Evolutionary conservation across 495 filamentous ascomycete species (phyloP).

Genomic region (Geopyxis carbonaria): DNA sequence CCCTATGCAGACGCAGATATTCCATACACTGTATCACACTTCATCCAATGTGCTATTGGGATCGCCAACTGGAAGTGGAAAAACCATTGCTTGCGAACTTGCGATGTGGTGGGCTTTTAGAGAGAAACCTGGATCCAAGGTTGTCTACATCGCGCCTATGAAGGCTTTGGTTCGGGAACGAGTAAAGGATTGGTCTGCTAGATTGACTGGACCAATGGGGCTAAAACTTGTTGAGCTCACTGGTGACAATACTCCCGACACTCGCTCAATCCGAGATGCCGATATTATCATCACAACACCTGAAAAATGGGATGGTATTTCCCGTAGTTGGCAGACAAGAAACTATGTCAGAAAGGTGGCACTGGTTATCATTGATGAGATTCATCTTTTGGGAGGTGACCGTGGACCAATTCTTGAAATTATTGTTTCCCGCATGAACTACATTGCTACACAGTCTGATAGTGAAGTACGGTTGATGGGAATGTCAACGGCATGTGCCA

Average conservation of each 20-base stretch:
- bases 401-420: conserved; percentile 96
- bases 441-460: conserved; percentile 86
- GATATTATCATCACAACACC: conserved; percentile 98
- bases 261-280: conserved; percentile 78
- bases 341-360: conserved; percentile 90
- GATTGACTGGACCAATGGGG: conserved; percentile 70
- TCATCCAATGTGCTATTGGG: conserved; percentile 80
- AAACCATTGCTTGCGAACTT: conserved; percentile 86
- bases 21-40: conserved; percentile 88
- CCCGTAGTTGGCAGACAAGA: conserved; percentile 92
- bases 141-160: conserved; percentile 98
- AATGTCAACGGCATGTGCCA: conserved; percentile 97
- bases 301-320: conserved; percentile 99
- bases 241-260: conserved; percentile 95
- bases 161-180: conserved; percentile 94
- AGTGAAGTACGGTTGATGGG: conserved; percentile 77
- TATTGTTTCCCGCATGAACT: conserved; percentile 98
- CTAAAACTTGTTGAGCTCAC: conserved; percentile 90
- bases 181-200: conserved; percentile 82
- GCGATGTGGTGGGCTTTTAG: conserved; percentile 99
- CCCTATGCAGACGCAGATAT: conserved; percentile 97
- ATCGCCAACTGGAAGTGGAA: conserved; percentile 93
- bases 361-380: conserved; percentile 96
- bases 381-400: conserved; percentile 88
- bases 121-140: conserved; percentile 87